Percentiles rank a stretch among this genome's conserved stretches.
phyloP scores from a whole-genome alignment of 352 stramenopile genomes.

The Pythium rishiriense region DNA sequence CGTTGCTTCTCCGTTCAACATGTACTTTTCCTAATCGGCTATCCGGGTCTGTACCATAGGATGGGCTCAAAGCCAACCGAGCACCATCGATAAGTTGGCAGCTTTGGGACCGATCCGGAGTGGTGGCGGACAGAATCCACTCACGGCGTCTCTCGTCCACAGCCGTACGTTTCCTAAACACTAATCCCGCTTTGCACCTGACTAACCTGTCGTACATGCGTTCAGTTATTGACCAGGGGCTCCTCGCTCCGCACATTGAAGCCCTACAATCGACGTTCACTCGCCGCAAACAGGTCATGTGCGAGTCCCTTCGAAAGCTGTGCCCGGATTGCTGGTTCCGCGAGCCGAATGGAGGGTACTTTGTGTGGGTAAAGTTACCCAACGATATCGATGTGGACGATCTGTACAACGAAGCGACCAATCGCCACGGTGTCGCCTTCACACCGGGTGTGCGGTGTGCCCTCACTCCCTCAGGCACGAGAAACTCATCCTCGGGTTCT shows the following conservation, averaged over 20 bases:
- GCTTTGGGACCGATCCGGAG: slow-evolving; percentile 84
- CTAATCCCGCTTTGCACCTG: too few relatives aligned
- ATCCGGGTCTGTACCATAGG: slow-evolving; percentile 29
- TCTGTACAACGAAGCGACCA: slow-evolving; percentile 49
- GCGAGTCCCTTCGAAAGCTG: slow-evolving; percentile 38
- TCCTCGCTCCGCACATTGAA: slow-evolving; percentile 51
- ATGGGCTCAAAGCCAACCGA: slow-evolving; percentile 60
- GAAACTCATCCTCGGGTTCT: neutral
- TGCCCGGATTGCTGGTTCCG: slow-evolving; percentile 52
- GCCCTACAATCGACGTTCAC: slow-evolving; percentile 44
- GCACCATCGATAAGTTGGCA: slow-evolving; percentile 60
- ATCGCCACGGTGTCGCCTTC: slow-evolving; percentile 70
- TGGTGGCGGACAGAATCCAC: slow-evolving; percentile 88
- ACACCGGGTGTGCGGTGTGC: slow-evolving; percentile 70
- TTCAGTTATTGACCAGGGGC: slow-evolving; percentile 59
- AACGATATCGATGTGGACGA: slow-evolving; percentile 42
- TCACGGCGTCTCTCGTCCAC: slow-evolving; percentile 86
- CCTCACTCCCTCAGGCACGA: slow-evolving; percentile 20
- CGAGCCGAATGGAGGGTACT: slow-evolving; percentile 79
- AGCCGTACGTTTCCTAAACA: slow-evolving; percentile 46
- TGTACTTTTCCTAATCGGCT: neutral
- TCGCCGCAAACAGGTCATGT: slow-evolving; percentile 50
- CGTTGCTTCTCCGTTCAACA: neutral
- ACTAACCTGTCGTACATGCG: too few relatives aligned
- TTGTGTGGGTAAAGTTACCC: slow-evolving; percentile 77